Base-by-base conservation (phyloP, 2,329 filamentous ascomycete genomes). In the Aureobasidium sp. region DNA sequence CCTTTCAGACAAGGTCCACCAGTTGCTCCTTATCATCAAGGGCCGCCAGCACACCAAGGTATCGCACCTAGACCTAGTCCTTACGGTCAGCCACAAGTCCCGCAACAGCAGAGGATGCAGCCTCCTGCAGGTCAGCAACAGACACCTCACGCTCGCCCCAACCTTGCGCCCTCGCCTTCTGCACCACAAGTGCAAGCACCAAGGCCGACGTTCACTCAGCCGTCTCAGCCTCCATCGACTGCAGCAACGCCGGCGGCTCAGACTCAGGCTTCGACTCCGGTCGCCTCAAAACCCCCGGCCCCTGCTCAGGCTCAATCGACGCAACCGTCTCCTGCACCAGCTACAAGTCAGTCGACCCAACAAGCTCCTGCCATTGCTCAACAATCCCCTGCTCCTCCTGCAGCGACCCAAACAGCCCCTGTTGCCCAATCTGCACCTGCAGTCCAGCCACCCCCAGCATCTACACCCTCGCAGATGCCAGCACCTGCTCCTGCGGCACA, bases 81-180 rank as follows among this genome's bases (percentile, higher is more conserved):
- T 1, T 41, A 53, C 36, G 53, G 13, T 8, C 60, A 58, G 53
- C n/a, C 53, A 39, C 51, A 62, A 23, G 15, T n/a, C 9, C 42
- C 20, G n/a, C 60, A 62, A 36, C 60, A 62, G 44, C 53, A 50
- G 17, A 63, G 61, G 27, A 29, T 46, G 52, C 61, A 46, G 29
- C 46, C 53, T 36, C 17, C 47, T 20, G n/a, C 58, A 34, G 50
- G 48, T 41, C 60, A 55, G 41, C 48, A 46, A 13, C 58, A 52
- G 12, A 37, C 26, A 7, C 47, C 58, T 53, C 58, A 61, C 29
- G 23, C 50, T 50, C 60, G 50, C 3, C 39, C 50, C 7, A 46
- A 52, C n/a, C 46, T 50, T 12, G 51, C 41, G 15, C 23, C 42
- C 13, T 34, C 37, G 10, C 50, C 50, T 7, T 29, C 60, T 1